Percentiles rank a stretch among this genome's conserved stretches.
Evolutionary conservation across 139 green algal genomes (phyloP).

Genomic region (Chlorella vulgaris): DNA sequence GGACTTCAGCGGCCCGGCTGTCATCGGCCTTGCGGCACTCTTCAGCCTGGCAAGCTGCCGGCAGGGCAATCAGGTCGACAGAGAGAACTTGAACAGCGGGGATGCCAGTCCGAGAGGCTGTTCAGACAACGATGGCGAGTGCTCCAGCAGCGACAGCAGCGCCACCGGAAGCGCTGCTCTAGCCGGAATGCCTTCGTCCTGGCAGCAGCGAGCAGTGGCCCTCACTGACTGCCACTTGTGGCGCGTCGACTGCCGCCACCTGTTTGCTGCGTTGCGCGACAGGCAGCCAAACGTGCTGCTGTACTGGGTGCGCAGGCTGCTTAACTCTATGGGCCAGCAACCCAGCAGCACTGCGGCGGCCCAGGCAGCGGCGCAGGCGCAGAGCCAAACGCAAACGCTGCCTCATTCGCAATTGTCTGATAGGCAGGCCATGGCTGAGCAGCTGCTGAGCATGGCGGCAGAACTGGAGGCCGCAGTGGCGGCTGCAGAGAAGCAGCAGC

Average conservation of each 20-base stretch:
- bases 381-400: no score
- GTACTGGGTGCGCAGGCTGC: slow-evolving; percentile 8
- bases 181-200: neutral
- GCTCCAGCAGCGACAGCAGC: neutral
- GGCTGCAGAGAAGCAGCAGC: neutral
- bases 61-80: neutral
- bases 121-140: neutral
- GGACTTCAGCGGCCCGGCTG: slow-evolving; percentile 2
- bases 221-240: slow-evolving; percentile 13
- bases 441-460: no score
- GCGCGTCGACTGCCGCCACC: slow-evolving; percentile 2
- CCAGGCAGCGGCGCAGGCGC: no score
- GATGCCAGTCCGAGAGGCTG: neutral
- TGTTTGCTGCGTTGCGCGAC: neutral
- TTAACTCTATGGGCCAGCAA: neutral
- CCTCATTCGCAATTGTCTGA: no score
- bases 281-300: neutral
- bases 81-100: no score
- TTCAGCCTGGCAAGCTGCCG: neutral
- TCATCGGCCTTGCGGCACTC: neutral
- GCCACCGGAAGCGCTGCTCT: neutral
- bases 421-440: neutral
- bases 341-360: neutral
- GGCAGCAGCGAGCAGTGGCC: slow-evolving; percentile 1
- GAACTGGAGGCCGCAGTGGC: no score